phyloP scores from a whole-genome alignment of 768 basidiomycete species.

The Russula virescens region DNA sequence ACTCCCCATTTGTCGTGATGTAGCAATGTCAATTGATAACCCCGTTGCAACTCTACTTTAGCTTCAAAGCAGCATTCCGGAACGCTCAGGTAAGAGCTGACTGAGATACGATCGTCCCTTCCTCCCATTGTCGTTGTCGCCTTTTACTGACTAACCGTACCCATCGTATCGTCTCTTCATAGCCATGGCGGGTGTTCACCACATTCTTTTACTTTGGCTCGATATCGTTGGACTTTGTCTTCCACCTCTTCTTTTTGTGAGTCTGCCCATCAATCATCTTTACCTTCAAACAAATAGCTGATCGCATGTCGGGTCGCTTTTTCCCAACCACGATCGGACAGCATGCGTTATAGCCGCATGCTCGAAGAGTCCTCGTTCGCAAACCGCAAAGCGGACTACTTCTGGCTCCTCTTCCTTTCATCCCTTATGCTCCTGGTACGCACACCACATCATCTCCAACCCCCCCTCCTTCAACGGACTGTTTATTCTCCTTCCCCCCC shows the following conservation, averaged over 20 bases:
- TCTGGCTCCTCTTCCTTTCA: conserved; percentile 87
- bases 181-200: conserved; percentile 86
- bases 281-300: not conserved
- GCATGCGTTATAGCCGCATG: conserved; percentile 96
- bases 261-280: conserved; percentile 37
- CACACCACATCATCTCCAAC: too few relatives aligned
- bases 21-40: conserved; percentile 93
- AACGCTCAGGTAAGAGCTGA: conserved; percentile 62
- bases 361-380: conserved; percentile 95
- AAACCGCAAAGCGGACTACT: conserved; percentile 87
- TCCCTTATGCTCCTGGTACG: conserved; percentile 80
- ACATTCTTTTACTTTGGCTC: conserved; percentile 97
- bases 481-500: not conserved
- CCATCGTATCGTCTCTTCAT: conserved; percentile 15
- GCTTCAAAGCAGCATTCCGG: conserved; percentile 75
- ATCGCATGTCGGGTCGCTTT: not conserved
- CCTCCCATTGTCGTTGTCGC: too few relatives aligned
- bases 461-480: conserved; percentile 13
- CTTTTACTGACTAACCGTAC: conserved; percentile 6
- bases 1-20: not conserved
- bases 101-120: too few relatives aligned
- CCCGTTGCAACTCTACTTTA: conserved; percentile 89
- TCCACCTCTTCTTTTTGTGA: conserved; percentile 98
- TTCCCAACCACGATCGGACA: conserved; percentile 30
- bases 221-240: conserved; percentile 88